Evolutionary conservation across 345 rosid species (phyloP), one percentile per base, ranked within the genome.

Genomic region (Dovyalis caffra): DNA sequence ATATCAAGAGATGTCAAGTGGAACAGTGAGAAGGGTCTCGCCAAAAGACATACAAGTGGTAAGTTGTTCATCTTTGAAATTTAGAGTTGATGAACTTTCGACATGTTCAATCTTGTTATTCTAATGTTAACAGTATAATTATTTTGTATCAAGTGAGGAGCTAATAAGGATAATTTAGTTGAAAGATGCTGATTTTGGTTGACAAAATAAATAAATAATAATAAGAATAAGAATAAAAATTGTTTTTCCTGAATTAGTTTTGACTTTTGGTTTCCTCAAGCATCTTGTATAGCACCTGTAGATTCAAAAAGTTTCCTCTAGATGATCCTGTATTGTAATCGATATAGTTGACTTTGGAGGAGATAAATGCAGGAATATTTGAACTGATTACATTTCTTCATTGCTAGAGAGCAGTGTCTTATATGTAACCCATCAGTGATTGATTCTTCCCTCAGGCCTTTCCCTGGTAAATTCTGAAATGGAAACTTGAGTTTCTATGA

Each of bases 11-110:
- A 94, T 94, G 98, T 90, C 97, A 1, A 92, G 84, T 80, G 95
- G 90, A 82, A 53, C 90, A 8, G 89, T 78, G 61, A 91, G 92
- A 78, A 87, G 95, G 84, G 97, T 94, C 40, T 92, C 93, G 15
- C 92, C 91, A 53, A 88, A 87, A 84, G 97, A 94, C 80, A 94
- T 94, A 74, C 97, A 94, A 82, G 83, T 91, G 88, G 98, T 94
- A 83, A 83, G 87, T 37, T 61, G 49, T 76, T 72, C 28, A 70
- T 37, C 60, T 82, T 72, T 76, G 18, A 28, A 26, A 35, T 76
- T 64, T 38, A 18, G 9, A 18, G 53, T 56, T 62, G 32, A 0
- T 37, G 70, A 26, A 37, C 12, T 6, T 29, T 56, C 2, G 10
- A 16, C 29, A 12, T 67, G n/a, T 61, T 33, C 33, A 1, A 53